phyloP scores from a whole-genome alignment of 352 stramenopile species.

The Phytophthora hibernalis region DNA sequence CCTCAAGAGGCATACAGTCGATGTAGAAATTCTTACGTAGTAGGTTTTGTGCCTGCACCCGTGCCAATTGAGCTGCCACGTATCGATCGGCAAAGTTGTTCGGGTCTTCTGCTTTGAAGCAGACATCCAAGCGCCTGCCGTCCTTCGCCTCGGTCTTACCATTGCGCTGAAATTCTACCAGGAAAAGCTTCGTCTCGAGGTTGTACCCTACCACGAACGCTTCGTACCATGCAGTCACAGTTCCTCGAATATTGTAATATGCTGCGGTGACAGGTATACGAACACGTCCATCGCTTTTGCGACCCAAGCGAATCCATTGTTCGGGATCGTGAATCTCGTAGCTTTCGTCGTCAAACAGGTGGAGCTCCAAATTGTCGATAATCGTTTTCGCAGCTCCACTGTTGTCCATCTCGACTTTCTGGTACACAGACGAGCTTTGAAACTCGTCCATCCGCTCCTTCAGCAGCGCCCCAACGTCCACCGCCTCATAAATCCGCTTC shows the following conservation, averaged over 20 bases:
- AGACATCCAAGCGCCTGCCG: conserved; percentile 67
- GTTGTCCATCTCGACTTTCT: conserved; percentile 48
- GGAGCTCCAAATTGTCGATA: conserved; percentile 64
- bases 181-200: conserved; percentile 48
- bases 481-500: conserved; percentile 60
- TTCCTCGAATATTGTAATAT: conserved; percentile 61
- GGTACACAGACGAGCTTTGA: conserved; percentile 41
- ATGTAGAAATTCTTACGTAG: conserved; percentile 85
- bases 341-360: conserved; percentile 84
- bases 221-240: conserved; percentile 72
- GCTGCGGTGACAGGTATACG: conserved; percentile 77
- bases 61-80: conserved; percentile 58
- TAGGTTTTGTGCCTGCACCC: conserved; percentile 71
- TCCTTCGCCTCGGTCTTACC: conserved; percentile 66
- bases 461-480: conserved; percentile 55
- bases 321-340: conserved; percentile 72
- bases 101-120: conserved; percentile 85
- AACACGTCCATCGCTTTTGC: conserved; percentile 53
- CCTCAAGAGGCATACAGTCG: conserved; percentile 87
- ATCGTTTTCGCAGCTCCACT: conserved; percentile 63
- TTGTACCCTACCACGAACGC: conserved; percentile 69
- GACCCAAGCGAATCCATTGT: conserved; percentile 73
- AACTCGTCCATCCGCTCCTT: conserved; percentile 56
- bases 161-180: conserved; percentile 70
- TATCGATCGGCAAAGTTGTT: conserved; percentile 81